A percentile compares a stretch with the other conserved stretches of the same genome.
These are phyloP conservation scores for Rubus idaeus DNA, from an alignment of 306 rosid genomes.

Conservation along the genomic window DNA sequence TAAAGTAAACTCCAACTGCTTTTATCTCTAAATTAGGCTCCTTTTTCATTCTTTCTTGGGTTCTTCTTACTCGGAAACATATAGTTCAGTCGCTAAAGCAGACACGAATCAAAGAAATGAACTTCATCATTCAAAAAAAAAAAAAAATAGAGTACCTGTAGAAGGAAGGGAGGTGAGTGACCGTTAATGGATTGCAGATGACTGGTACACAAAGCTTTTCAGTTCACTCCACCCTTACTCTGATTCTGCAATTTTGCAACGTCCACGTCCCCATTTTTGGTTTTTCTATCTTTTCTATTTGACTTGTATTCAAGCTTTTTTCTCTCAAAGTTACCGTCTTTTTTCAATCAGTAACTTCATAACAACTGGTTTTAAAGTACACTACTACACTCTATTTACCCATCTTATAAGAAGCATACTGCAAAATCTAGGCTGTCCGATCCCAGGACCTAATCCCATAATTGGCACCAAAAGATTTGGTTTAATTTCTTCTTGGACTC, in stretches of 20 bases:
- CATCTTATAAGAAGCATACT: neutral
- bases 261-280: conserved; percentile 3
- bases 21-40: neutral
- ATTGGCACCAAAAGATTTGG: neutral
- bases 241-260: neutral
- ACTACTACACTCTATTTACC: neutral
- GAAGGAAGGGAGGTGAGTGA: neutral
- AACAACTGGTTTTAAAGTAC: neutral
- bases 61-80: neutral
- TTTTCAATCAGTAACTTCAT: neutral
- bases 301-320: neutral
- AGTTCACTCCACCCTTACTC: neutral
- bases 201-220: conserved; percentile 10
- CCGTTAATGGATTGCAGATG: conserved; percentile 20
- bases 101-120: neutral
- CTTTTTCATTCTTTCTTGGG: neutral
- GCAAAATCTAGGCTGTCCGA: neutral
- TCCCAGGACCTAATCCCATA: neutral
- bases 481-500: neutral
- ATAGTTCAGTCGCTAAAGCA: neutral
- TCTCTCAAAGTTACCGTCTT: too few species aligned
- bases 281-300: neutral
- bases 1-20: neutral
- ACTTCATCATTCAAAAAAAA: neutral
- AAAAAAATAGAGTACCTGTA: neutral